Percentiles rank a stretch among this genome's conserved stretches.
Evolutionary conservation across 179 eudicot species (phyloP).

Genomic region (Beta macrorhiza): DNA sequence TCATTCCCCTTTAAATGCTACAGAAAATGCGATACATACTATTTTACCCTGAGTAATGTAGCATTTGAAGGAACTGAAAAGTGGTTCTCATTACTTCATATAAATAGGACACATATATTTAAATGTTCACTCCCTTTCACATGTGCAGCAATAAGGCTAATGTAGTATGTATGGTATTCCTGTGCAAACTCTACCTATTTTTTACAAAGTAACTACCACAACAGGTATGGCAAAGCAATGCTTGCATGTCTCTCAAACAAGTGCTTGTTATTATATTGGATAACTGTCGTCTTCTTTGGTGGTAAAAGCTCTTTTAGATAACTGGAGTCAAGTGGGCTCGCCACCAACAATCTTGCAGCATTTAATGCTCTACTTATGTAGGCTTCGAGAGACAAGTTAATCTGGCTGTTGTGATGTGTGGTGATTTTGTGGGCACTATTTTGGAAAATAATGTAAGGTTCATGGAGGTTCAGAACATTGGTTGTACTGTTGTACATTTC

Average conservation of each 20-base stretch:
- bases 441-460: too few relatives aligned
- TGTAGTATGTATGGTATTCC: not conserved
- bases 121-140: not conserved
- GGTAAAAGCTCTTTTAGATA: not conserved
- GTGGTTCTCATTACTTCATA: not conserved
- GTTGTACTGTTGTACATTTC: too few relatives aligned
- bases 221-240: not conserved
- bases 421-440: not conserved
- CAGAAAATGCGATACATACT: not conserved
- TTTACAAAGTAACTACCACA: not conserved
- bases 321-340: not conserved
- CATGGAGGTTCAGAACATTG: too few relatives aligned
- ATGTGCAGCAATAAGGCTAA: not conserved
- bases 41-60: not conserved
- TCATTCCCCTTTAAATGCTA: not conserved
- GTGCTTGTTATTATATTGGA: slow-evolving; percentile 2
- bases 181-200: not conserved
- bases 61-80: not conserved
- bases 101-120: not conserved
- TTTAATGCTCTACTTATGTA: not conserved
- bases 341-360: not conserved
- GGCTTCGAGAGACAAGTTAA: not conserved
- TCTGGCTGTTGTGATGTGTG: not conserved
- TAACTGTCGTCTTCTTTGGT: not conserved
- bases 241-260: not conserved